These are phyloP conservation scores for Colletotrichum sp. DNA, from an alignment of 2,329 filamentous ascomycete genomes.

Conservation along the genomic window DNA sequence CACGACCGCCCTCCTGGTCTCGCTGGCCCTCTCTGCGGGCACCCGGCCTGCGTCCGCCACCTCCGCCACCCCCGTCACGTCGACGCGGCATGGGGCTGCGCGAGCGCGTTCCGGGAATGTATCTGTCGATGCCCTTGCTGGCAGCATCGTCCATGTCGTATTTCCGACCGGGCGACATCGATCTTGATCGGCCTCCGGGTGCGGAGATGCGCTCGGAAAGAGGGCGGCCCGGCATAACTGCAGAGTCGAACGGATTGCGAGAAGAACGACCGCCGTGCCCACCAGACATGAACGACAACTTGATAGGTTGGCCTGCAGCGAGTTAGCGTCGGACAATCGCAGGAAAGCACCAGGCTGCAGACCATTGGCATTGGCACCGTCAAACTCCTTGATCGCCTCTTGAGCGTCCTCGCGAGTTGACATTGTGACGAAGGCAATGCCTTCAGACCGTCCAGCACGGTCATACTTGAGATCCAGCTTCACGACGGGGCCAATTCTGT, in stretches of 20 bases:
- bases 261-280: constrained; percentile 38
- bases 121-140: constrained; percentile 77
- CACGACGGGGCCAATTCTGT: constrained; percentile 73
- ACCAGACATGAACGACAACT: constrained; percentile 67
- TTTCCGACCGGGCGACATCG: constrained; percentile 53
- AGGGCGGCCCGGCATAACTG: constrained; percentile 59
- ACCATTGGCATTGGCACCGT: constrained; percentile 90
- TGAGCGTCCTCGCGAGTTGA: constrained; percentile 72
- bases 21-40: constrained; percentile 48
- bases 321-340: background rate
- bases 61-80: constrained; percentile 45
- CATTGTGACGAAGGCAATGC: constrained; percentile 85
- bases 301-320: constrained; percentile 75
- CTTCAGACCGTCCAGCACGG: constrained; percentile 85
- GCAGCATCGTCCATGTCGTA: constrained; percentile 61
- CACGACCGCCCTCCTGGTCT: constrained; percentile 39
- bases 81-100: constrained; percentile 64
- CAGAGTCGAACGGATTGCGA: constrained; percentile 63
- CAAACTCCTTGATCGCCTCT: constrained; percentile 78
- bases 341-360: constrained; percentile 24
- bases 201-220: constrained; percentile 66
- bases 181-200: constrained; percentile 66
- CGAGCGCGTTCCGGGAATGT: constrained; percentile 68
- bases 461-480: constrained; percentile 81
- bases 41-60: constrained; percentile 54